phyloP scores from a whole-genome alignment of 768 basidiomycete species.

The Leccinum aurantiacum region DNA sequence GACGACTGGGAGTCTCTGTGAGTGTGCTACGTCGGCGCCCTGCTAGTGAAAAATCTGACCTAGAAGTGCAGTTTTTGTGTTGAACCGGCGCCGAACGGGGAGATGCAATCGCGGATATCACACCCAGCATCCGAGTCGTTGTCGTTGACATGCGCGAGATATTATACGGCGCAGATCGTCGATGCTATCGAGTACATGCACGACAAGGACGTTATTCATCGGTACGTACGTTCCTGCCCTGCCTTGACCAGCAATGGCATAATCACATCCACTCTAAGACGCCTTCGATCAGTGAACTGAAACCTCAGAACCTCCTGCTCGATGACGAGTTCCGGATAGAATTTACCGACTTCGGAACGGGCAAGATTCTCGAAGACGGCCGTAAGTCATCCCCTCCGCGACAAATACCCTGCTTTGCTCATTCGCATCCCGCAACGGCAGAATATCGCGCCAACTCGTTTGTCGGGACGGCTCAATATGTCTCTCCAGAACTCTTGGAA shows the following conservation, averaged over 20 bases:
- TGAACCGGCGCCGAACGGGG: conserved; percentile 74
- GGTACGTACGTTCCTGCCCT: conserved; percentile 38
- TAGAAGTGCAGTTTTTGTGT: conserved; percentile 61
- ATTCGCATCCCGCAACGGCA: conserved; percentile 25
- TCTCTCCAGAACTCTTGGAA: conserved; percentile 82
- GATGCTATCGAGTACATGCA: conserved; percentile 77
- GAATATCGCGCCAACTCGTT: conserved; percentile 66
- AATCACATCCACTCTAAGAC: too few species aligned
- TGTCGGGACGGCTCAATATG: conserved; percentile 90
- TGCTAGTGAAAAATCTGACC: conserved; percentile 6
- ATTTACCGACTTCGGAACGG: too few species aligned
- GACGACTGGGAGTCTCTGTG: conserved; percentile 81
- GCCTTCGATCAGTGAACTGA: too few species aligned
- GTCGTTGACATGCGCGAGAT: conserved; percentile 69
- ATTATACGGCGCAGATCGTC: conserved; percentile 63
- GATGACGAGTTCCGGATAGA: too few species aligned
- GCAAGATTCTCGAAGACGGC: too few species aligned
- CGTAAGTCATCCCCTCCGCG: neutral
- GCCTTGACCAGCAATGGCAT: neutral
- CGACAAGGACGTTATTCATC: conserved; percentile 83
- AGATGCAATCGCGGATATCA: conserved; percentile 70
- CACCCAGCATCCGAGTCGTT: conserved; percentile 70
- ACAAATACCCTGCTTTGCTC: neutral
- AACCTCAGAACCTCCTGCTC: too few species aligned
- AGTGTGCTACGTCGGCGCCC: conserved; percentile 30